Evolutionary conservation across 1,284 basidiomycete species (phyloP), one percentile per base, ranked within the genome.

Genomic region (Apiotrichum gamsii): DNA sequence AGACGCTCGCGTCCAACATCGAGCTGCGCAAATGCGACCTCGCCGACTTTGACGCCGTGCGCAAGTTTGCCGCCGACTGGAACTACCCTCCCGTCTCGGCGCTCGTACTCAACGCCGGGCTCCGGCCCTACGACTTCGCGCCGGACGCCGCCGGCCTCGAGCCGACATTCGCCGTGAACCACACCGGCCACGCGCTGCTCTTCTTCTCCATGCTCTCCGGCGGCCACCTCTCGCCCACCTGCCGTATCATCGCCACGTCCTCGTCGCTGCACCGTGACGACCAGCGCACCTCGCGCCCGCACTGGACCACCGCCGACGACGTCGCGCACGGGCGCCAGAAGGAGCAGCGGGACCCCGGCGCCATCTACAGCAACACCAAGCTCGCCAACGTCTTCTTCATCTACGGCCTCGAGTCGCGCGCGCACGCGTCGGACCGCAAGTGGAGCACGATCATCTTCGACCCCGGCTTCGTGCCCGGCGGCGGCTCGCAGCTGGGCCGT

Each of bases 171-270:
- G 58, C 58, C 2, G 42, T 50, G 18, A 57, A 58, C 43, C 56
- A 59, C 33, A 30, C 57, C n/a, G 54, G 56, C 16, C 54, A 62
- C 29, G 49, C 56, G 2, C 45, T 54, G 11, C 44, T 62, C 16
- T 55, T 62, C 45, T 58, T 58, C 43, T 48, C 56, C 20, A 45
- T 62, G 31, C 44, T 41, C 19, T 18, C 36, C 4, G 39, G 39
- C 14, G 34, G 20, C 29, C 37, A 43, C 8, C 34, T 55, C n/a
- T 33, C 47, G 6, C 18, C 39, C 4, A 30, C 34, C 14, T 55
- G 52, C 3, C 40, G 48, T 4, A 49, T 61, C 47, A 33, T 54
- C 32, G 20, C 53, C 23, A 47, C 54, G 24, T 34, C 33, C 8
- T 52, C 49, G 15, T 41, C 43, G 3, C 45, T 49, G 15, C 59